Evolutionary conservation across 805 yeast species (phyloP).

Genomic region (Starmerella davenportii): DNA sequence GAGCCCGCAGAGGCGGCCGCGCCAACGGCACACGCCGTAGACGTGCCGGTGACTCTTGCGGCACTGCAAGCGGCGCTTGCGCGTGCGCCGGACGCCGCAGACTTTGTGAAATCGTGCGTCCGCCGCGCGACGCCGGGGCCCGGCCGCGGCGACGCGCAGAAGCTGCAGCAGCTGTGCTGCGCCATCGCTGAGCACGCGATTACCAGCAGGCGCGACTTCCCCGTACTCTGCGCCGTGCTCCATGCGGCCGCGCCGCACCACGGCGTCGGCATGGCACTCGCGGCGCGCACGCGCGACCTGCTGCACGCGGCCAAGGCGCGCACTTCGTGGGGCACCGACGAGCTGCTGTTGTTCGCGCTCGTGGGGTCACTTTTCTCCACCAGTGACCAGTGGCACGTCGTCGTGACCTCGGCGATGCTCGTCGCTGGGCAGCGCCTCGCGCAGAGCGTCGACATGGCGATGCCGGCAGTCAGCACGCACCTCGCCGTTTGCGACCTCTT

Average conservation of each 20-base stretch:
- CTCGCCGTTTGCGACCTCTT: conserved; percentile 47
- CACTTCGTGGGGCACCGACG: conserved; percentile 26
- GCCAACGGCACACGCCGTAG: conserved; percentile 3
- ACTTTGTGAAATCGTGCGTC: conserved; percentile 25
- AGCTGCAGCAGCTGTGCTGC: conserved; percentile 42
- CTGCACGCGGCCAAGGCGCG: conserved; percentile 38
- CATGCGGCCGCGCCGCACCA: conserved; percentile 47
- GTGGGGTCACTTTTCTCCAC: conserved; percentile 75
- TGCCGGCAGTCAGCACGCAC: conserved; percentile 37
- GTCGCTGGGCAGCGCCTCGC: conserved; percentile 55
- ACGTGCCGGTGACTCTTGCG: conserved; percentile 5
- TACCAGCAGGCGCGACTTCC: conserved; percentile 21
- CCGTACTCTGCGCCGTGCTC: conserved; percentile 21
- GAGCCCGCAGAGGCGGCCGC: conserved; percentile 9
- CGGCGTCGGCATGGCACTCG: conserved; percentile 34
- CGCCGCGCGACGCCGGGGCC: conserved; percentile 54
- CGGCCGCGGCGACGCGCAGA: conserved; percentile 66
- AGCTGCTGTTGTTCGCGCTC: conserved; percentile 47
- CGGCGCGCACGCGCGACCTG: conserved; percentile 41
- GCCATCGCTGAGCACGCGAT: conserved; percentile 40
- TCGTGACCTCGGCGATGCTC: conserved; percentile 67
- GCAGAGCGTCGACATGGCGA: conserved; percentile 27
- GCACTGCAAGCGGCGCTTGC: conserved; percentile 1
- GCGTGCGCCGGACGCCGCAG: not conserved
- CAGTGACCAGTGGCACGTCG: conserved; percentile 85